These are phyloP conservation scores for Petasospora rhodanensis DNA, from an alignment of 1,139 yeast species.

Conservation along the genomic window DNA sequence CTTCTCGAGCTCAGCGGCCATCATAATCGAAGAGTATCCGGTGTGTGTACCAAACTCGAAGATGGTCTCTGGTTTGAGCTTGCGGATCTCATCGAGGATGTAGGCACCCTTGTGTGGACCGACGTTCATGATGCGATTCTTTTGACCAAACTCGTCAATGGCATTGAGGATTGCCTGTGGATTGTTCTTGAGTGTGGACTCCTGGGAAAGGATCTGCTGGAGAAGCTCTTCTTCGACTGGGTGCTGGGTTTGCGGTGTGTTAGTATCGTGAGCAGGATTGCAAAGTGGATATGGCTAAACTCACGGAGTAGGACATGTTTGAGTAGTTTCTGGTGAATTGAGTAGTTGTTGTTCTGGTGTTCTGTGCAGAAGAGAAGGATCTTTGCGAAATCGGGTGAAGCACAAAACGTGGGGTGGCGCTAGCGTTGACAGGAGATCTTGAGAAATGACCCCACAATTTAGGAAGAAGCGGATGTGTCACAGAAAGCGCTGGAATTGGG, in stretches of 20 bases:
- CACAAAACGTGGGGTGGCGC: too few relatives aligned
- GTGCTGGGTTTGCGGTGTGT: constrained; percentile 1
- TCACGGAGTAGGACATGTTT: too few relatives aligned
- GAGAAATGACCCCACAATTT: too few relatives aligned
- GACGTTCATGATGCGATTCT: constrained; percentile 29
- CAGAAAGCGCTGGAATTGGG: too few relatives aligned
- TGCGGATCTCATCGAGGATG: constrained; percentile 28
- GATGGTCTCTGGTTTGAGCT: constrained; percentile 32
- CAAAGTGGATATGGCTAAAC: too few relatives aligned
- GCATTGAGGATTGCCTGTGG: constrained; percentile 15
- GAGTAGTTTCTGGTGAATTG: too few relatives aligned
- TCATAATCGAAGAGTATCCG: constrained; percentile 40
- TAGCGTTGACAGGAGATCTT: too few relatives aligned
- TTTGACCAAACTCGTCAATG: constrained; percentile 13
- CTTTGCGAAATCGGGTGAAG: too few relatives aligned
- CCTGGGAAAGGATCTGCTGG: constrained; percentile 2
- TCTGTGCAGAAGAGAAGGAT: too few relatives aligned
- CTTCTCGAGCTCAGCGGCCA: constrained; percentile 26
- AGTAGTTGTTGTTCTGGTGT: too few relatives aligned
- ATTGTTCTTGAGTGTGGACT: constrained; percentile 8
- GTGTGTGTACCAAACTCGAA: constrained; percentile 42
- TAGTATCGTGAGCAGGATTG: too few relatives aligned
- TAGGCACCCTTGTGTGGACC: constrained; percentile 35
- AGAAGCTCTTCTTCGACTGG: constrained; percentile 8
- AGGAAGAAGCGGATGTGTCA: too few relatives aligned